Evolutionary conservation across 2,329 filamentous ascomycete species (phyloP).

Genomic region (Diaporthe nobilis): DNA sequence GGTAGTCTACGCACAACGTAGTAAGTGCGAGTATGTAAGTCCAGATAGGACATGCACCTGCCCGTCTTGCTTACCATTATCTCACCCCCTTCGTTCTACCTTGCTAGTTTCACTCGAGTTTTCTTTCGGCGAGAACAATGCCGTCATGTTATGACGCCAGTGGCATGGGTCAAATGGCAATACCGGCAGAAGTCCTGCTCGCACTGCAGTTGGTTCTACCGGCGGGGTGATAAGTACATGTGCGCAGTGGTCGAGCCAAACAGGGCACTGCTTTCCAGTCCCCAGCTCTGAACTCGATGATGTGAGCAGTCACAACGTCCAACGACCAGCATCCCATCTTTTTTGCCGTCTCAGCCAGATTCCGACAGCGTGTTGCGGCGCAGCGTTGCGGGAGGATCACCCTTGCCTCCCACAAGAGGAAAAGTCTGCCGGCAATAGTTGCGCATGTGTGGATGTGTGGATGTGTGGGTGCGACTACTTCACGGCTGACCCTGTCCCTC

Average conservation of each 20-base stretch:
- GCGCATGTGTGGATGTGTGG: conserved; percentile 26
- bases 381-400: conserved; percentile 26
- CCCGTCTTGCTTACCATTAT: conserved; percentile 6
- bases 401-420: conserved; percentile 21
- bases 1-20: background rate
- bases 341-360: conserved; percentile 3
- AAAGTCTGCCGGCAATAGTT: conserved; percentile 23
- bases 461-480: conserved; percentile 24
- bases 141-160: conserved; percentile 28
- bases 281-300: background rate
- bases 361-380: conserved; percentile 13
- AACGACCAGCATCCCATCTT: background rate
- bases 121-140: background rate
- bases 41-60: background rate
- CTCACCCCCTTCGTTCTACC: conserved; percentile 1
- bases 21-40: conserved; percentile 3
- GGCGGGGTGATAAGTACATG: background rate
- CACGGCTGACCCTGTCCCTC: background rate
- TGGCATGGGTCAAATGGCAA: conserved; percentile 1
- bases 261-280: background rate
- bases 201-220: no score
- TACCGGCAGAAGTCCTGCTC: no score
- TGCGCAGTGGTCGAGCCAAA: conserved; percentile 2
- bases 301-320: conserved; percentile 28
- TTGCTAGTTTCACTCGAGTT: background rate